phyloP scores from a whole-genome alignment of 2,329 filamentous ascomycete genomes.

The Chrysoporthe austroafricana region DNA sequence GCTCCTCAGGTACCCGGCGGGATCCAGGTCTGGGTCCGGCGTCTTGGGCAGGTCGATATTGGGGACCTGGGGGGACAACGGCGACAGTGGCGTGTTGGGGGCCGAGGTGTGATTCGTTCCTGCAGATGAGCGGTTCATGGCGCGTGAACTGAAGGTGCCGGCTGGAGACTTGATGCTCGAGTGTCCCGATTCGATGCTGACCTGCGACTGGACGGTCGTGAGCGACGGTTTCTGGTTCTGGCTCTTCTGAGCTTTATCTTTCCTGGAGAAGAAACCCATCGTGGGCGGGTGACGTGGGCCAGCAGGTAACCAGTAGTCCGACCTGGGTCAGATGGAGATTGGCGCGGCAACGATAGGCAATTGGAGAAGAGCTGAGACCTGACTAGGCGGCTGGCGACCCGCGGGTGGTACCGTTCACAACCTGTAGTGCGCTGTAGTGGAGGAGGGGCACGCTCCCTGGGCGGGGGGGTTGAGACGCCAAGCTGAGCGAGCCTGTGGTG shows the following conservation, averaged over 20 bases:
- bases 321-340: neutral
- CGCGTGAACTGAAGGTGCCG: constrained; percentile 40
- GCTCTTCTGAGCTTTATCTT: constrained; percentile 52
- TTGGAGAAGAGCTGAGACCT: neutral
- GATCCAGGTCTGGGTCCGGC: constrained; percentile 86
- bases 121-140: constrained; percentile 55
- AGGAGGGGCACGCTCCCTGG: constrained; percentile 9
- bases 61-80: constrained; percentile 62
- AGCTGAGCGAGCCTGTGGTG: neutral
- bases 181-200: constrained; percentile 55
- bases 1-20: constrained; percentile 87
- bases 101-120: constrained; percentile 46
- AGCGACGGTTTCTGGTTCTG: constrained; percentile 42
- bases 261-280: constrained; percentile 63
- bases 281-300: constrained; percentile 27
- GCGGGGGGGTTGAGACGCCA: constrained; percentile 14
- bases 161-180: constrained; percentile 51
- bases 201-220: constrained; percentile 51
- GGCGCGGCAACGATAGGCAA: constrained; percentile 20
- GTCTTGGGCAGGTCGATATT: constrained; percentile 82
- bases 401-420: constrained; percentile 4
- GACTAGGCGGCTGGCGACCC: constrained; percentile 1
- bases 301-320: neutral
- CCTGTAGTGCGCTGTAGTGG: neutral
- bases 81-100: constrained; percentile 53